Percentiles rank a stretch among this genome's conserved stretches.
phyloP scores from a whole-genome alignment of 108 stramenopile species.

The Hondaea fermentalgiana region DNA sequence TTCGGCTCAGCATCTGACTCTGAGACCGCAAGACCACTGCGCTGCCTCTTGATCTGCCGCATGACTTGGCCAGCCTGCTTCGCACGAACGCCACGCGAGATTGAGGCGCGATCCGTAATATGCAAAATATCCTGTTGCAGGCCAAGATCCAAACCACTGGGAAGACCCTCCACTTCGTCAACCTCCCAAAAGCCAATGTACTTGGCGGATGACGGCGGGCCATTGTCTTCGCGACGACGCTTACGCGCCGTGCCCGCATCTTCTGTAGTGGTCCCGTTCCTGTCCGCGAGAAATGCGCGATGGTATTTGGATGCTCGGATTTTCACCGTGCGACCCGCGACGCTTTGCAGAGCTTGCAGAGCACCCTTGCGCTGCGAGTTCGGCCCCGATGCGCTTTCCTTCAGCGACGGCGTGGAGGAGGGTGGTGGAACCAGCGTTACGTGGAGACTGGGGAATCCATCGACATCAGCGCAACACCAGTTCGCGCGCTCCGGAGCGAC shows the following conservation, averaged over 20 bases:
- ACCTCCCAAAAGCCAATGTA: background rate
- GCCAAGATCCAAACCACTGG: background rate
- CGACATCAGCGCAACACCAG: slow-evolving; percentile 11
- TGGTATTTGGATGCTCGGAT: background rate
- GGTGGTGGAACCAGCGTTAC: background rate
- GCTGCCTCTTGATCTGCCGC: background rate
- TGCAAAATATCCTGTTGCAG: background rate
- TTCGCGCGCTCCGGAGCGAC: background rate
- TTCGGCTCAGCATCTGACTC: background rate
- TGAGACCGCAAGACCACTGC: background rate
- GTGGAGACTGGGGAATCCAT: background rate
- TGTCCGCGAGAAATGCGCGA: background rate
- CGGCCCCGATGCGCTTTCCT: background rate
- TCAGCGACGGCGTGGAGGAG: too few relatives aligned
- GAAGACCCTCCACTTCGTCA: background rate
- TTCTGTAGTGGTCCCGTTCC: background rate
- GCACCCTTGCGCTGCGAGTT: background rate
- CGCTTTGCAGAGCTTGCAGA: background rate
- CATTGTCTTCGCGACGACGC: background rate
- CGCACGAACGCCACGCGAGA: background rate
- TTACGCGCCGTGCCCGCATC: background rate
- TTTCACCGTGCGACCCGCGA: background rate
- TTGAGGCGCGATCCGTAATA: background rate
- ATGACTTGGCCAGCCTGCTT: background rate
- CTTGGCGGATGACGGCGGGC: background rate